Conservation (phyloP, 2,329 filamentous ascomycete genomes). For the Sporothrix euskadiensis region DNA sequence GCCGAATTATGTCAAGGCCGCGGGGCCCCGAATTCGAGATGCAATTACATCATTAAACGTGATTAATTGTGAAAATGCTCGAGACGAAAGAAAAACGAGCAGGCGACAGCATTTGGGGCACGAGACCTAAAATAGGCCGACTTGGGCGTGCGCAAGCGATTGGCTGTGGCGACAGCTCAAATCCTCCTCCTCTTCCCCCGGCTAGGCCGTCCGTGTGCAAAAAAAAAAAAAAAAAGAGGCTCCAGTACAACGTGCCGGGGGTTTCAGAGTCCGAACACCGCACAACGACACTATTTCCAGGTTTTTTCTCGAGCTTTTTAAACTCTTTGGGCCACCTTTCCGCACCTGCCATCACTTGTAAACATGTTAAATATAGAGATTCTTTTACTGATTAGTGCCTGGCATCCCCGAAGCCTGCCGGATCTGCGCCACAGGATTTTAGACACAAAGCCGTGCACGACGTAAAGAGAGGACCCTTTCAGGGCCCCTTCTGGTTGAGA, state of each 20-base stretch:
- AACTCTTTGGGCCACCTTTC: background rate
- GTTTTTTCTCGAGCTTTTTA: background rate
- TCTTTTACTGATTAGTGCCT: background rate
- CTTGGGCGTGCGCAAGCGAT: slow-evolving; percentile 17
- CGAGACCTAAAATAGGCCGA: background rate
- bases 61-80: background rate
- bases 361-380: background rate
- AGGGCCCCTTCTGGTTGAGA: background rate
- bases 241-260: background rate
- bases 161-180: slow-evolving; percentile 16
- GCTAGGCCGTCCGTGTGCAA: background rate
- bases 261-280: background rate
- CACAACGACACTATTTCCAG: background rate
- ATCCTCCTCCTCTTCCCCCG: background rate
- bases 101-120: background rate
- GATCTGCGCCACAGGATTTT: background rate
- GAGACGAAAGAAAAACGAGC: background rate
- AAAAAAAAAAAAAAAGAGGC: background rate
- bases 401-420: background rate
- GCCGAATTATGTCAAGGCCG: background rate
- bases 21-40: background rate
- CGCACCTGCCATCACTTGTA: background rate
- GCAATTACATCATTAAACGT: background rate
- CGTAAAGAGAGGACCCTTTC: background rate
- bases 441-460: background rate